Percentiles rank a stretch among this genome's conserved stretches.
phyloP scores from a whole-genome alignment of 2,329 filamentous ascomycete genomes.

The Exophiala viscosa region DNA sequence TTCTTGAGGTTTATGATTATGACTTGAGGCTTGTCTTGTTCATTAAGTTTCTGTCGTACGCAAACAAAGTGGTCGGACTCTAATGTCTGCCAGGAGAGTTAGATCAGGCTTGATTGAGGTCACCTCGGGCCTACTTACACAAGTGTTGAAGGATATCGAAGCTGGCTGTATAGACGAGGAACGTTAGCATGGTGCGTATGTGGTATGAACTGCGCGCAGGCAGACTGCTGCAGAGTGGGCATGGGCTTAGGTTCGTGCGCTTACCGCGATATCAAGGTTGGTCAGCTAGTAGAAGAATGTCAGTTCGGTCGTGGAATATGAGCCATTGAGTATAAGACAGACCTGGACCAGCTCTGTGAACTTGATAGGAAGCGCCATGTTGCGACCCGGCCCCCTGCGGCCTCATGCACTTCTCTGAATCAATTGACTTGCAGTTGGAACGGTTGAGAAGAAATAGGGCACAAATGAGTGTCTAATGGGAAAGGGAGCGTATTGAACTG shows the following conservation, averaged over 20 bases:
- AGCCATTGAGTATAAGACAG: conserved; percentile 29
- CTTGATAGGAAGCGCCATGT: conserved; percentile 74
- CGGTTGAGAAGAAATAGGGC: conserved; percentile 7
- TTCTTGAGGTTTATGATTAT: conserved; percentile 98
- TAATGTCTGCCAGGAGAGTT: conserved; percentile 64
- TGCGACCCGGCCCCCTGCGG: conserved; percentile 35
- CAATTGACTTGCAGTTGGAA: conserved; percentile 9
- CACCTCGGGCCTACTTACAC: conserved; percentile 55
- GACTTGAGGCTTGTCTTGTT: conserved; percentile 81
- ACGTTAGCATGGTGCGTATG: conserved; percentile 25
- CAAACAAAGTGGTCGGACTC: conserved; percentile 97
- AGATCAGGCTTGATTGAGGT: conserved; percentile 22
- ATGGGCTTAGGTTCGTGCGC: conserved; percentile 32
- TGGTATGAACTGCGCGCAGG: conserved; percentile 25
- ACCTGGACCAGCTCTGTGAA: conserved; percentile 87
- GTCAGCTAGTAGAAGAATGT: conserved; percentile 48
- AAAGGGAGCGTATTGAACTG: conserved; percentile 9
- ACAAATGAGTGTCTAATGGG: conserved; percentile 20
- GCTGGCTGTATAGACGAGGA: conserved; percentile 49
- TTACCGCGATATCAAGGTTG: conserved; percentile 52
- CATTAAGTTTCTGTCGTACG: conserved; percentile 88
- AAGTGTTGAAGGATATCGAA: conserved; percentile 83
- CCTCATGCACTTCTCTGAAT: conserved; percentile 24
- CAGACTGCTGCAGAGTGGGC: conserved; percentile 17
- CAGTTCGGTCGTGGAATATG: conserved; percentile 20